Evolutionary conservation across 345 rosid species (phyloP).

Genomic region (Salix caprea): DNA sequence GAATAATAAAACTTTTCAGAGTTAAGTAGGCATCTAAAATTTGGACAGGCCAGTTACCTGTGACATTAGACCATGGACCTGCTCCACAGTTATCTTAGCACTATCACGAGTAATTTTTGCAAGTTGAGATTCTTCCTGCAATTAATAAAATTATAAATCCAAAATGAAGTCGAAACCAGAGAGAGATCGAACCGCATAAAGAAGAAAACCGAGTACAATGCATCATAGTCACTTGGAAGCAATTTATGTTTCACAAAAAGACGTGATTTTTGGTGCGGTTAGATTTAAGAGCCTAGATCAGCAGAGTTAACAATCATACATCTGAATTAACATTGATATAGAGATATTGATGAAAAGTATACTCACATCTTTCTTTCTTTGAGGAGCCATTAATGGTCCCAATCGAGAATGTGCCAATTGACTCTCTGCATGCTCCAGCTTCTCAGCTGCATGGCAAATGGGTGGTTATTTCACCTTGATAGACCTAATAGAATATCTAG

Average conservation of each 20-base stretch:
- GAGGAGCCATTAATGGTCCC: constrained; percentile 63
- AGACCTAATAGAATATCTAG: neutral
- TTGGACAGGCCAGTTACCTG: constrained; percentile 50
- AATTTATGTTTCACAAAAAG: neutral
- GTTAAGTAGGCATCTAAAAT: neutral
- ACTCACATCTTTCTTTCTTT: constrained; percentile 84
- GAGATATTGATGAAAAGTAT: neutral
- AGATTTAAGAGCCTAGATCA: neutral
- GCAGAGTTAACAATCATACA: neutral
- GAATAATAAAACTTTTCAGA: neutral
- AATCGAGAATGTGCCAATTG: constrained; percentile 81
- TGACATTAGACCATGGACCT: constrained; percentile 97
- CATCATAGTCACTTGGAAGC: neutral
- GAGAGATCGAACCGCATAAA: neutral
- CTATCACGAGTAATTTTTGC: constrained; percentile 98
- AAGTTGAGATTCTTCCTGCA: constrained; percentile 94
- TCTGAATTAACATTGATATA: neutral
- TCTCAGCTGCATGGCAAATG: constrained; percentile 67
- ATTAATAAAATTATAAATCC: neutral
- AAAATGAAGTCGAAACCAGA: neutral
- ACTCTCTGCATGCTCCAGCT: constrained; percentile 94
- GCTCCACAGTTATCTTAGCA: constrained; percentile 94
- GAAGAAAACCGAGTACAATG: neutral
- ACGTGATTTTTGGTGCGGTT: neutral
- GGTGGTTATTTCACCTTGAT: neutral